A percentile compares a stretch with the other conserved stretches of the same genome.
Conservation (phyloP, 805 yeast genomes). For the Pachysolen tannophilus region DNA sequence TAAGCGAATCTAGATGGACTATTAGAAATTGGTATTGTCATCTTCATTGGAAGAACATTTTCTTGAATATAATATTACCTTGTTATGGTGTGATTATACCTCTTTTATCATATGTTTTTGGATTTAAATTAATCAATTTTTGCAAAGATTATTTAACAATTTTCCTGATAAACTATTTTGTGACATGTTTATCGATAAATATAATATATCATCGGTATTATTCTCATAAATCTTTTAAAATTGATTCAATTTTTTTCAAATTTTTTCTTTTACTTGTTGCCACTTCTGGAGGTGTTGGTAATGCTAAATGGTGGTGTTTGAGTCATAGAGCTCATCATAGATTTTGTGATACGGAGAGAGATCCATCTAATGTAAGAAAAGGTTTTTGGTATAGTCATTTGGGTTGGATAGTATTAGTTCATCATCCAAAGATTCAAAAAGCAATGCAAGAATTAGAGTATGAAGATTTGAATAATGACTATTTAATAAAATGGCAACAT, state of each 20-base stretch:
- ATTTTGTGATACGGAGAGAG: conserved; percentile 79
- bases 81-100: conserved; percentile 34
- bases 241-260: conserved; percentile 35
- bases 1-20: conserved; percentile 74
- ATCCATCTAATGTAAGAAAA: conserved; percentile 77
- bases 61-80: conserved; percentile 52
- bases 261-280: conserved; percentile 52
- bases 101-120: conserved; percentile 22
- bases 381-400: conserved; percentile 80
- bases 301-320: conserved; percentile 71
- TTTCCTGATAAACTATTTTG: conserved; percentile 44
- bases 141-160: conserved; percentile 42
- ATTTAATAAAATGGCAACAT: conserved; percentile 59
- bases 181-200: conserved; percentile 66
- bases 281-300: conserved; percentile 68
- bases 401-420: conserved; percentile 78
- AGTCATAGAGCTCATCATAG: conserved; percentile 89
- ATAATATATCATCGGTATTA: conserved; percentile 79
- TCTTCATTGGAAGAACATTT: conserved; percentile 66
- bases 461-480: conserved; percentile 58
- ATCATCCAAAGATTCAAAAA: conserved; percentile 43
- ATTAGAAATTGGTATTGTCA: conserved; percentile 61
- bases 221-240: conserved; percentile 50
- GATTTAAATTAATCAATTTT: too few relatives aligned
- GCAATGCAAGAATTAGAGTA: conserved; percentile 34